Percentiles rank a stretch among this genome's conserved stretches.
Evolutionary conservation across 352 stramenopile species (phyloP).

Genomic region (Globisporangium emineosum): DNA sequence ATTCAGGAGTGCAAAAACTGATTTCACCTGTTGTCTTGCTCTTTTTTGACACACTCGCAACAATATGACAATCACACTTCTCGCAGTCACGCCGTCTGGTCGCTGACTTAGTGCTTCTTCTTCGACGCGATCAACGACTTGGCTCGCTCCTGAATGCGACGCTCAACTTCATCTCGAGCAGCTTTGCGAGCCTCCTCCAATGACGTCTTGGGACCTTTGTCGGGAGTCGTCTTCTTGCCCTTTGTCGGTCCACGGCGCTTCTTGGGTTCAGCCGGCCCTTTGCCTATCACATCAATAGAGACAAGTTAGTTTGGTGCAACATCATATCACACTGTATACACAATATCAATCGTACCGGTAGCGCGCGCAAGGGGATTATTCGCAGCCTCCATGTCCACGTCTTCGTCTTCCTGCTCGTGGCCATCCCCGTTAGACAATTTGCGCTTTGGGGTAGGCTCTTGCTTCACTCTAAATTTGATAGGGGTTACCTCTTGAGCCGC

Average conservation of each 20-base stretch:
- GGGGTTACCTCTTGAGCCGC: constrained; percentile 40
- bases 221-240: constrained; percentile 21
- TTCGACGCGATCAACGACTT: constrained; percentile 52
- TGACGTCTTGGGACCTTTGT: constrained; percentile 39
- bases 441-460: constrained; percentile 43
- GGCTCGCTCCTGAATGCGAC: constrained; percentile 60
- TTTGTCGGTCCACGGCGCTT: constrained; percentile 53
- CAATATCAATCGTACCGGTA: constrained; percentile 36
- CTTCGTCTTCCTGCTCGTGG: constrained; percentile 39
- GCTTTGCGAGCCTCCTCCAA: constrained; percentile 60
- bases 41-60: not conserved
- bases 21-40: not conserved
- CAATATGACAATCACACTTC: too few species aligned
- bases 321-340: too few species aligned
- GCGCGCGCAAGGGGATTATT: constrained; percentile 23
- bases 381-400: constrained; percentile 59
- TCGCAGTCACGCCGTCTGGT: not conserved
- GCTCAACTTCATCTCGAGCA: constrained; percentile 71
- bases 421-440: constrained; percentile 23
- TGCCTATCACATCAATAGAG: constrained; percentile 24
- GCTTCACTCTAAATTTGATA: constrained; percentile 12
- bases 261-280: constrained; percentile 22
- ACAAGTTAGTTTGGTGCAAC: constrained; percentile 31
- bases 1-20: not conserved
- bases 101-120: constrained; percentile 55